phyloP scores from a whole-genome alignment of 2,329 filamentous ascomycete genomes.

The Xylaria digitata region DNA sequence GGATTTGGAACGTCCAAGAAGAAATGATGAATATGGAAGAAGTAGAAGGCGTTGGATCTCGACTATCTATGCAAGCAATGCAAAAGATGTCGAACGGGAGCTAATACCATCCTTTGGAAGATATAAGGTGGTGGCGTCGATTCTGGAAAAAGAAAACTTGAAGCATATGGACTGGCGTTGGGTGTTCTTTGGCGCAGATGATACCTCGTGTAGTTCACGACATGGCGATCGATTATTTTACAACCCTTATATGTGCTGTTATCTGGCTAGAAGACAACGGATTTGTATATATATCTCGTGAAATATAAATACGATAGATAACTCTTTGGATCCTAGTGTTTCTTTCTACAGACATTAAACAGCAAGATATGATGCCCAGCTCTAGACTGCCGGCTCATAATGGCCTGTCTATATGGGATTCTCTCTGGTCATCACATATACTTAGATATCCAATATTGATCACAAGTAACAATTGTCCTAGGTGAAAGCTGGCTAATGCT shows the following conservation, averaged over 20 bases:
- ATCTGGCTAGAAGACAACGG: neutral
- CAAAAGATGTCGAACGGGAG: neutral
- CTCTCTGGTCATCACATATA: too few relatives aligned
- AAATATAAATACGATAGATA: too few relatives aligned
- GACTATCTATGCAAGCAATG: neutral
- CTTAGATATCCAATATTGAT: too few relatives aligned
- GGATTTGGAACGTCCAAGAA: slow-evolving; percentile 72
- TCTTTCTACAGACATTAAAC: too few relatives aligned
- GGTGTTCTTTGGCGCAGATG: slow-evolving; percentile 19
- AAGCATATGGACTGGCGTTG: slow-evolving; percentile 56
- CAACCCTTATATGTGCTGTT: neutral
- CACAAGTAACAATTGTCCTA: too few relatives aligned
- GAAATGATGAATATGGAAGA: slow-evolving; percentile 39
- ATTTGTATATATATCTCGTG: too few relatives aligned
- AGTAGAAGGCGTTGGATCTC: neutral
- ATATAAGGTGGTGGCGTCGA: neutral
- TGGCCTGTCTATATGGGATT: too few relatives aligned
- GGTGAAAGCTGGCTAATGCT: too few relatives aligned
- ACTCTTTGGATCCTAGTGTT: too few relatives aligned
- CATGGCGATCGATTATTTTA: neutral
- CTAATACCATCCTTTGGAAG: neutral
- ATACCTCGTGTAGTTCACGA: slow-evolving; percentile 8
- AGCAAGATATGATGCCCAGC: neutral
- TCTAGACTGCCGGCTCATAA: neutral
- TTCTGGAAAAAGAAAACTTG: neutral